These are phyloP conservation scores for Scheffersomyces insectosa DNA, from an alignment of 1,139 yeast genomes.

Conservation along the genomic window DNA sequence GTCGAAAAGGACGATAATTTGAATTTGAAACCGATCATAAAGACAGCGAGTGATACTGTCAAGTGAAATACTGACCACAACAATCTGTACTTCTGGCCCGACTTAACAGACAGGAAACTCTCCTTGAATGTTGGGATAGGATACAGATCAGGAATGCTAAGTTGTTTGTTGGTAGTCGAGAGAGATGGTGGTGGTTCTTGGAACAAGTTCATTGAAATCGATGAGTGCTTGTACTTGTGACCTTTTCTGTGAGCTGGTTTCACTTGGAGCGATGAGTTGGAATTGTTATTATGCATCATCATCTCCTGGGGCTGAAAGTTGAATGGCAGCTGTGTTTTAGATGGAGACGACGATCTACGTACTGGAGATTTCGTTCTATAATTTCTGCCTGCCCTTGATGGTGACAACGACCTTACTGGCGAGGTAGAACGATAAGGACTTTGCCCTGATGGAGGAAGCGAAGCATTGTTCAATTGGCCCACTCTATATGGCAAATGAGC, in stretches of 20 bases:
- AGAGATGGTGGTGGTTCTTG: slow-evolving; percentile 77
- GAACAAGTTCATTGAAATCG: slow-evolving; percentile 94
- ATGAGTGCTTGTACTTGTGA: slow-evolving; percentile 92
- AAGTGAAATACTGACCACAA: slow-evolving; percentile 69
- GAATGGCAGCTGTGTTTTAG: slow-evolving; percentile 46
- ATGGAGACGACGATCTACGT: slow-evolving; percentile 43
- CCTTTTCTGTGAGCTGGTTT: slow-evolving; percentile 85
- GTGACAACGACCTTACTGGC: slow-evolving; percentile 35
- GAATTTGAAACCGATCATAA: slow-evolving; percentile 58
- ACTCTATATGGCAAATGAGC: slow-evolving; percentile 12
- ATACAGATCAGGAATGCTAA: slow-evolving; percentile 72
- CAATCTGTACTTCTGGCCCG: slow-evolving; percentile 56
- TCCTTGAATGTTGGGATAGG: slow-evolving; percentile 78
- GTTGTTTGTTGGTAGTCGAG: slow-evolving; percentile 48
- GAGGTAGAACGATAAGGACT: slow-evolving; percentile 21
- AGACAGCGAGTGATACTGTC: slow-evolving; percentile 54
- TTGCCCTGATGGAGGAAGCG: slow-evolving; percentile 18
- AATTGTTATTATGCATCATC: slow-evolving; percentile 30
- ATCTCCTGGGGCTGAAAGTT: slow-evolving; percentile 49
- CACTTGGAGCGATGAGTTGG: slow-evolving; percentile 29
- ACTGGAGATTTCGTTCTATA: slow-evolving; percentile 38
- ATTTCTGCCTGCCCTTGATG: slow-evolving; percentile 33
- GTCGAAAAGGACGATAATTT: slow-evolving; percentile 70
- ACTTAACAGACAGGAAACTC: slow-evolving; percentile 54
- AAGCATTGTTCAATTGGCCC: slow-evolving; percentile 7